Evolutionary conservation across 495 filamentous ascomycete species (phyloP).

Genomic region (Darksidea phi): DNA sequence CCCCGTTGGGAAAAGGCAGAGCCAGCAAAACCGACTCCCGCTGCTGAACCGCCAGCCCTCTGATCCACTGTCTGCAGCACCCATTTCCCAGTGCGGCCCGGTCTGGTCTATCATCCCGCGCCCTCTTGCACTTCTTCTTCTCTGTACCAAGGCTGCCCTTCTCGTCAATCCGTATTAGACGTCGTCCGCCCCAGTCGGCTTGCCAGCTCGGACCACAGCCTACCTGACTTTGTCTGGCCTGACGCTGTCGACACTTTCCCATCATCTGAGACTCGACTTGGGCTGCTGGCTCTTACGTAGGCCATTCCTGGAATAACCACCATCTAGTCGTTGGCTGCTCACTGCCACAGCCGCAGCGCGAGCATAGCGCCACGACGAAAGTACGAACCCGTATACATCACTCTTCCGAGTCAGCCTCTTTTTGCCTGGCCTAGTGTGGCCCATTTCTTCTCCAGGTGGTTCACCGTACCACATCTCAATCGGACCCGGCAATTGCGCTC

Average conservation of each 20-base stretch:
- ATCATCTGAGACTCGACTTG: conserved; percentile 21
- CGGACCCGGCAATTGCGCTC: not conserved
- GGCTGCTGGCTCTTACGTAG: conserved; percentile 16
- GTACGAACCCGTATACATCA: conserved; percentile 13
- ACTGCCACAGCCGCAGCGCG: conserved; percentile 4
- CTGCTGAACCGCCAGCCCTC: not conserved
- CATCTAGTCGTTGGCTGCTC: not conserved
- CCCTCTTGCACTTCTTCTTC: not conserved
- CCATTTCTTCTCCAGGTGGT: conserved; percentile 15
- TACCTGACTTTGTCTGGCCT: conserved; percentile 12
- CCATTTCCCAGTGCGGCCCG: not conserved
- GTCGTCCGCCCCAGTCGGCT: conserved; percentile 9
- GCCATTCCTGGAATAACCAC: conserved; percentile 6
- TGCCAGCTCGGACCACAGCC: conserved; percentile 31
- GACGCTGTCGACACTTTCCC: not conserved
- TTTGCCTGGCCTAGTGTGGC: not conserved
- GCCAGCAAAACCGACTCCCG: conserved; percentile 4
- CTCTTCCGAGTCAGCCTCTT: not conserved
- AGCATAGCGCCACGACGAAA: conserved; percentile 10
- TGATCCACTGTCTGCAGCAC: not conserved
- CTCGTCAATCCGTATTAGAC: not conserved
- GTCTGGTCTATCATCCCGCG: not conserved
- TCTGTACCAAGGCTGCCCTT: no score
- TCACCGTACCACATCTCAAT: conserved; percentile 6
- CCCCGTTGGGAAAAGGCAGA: conserved; percentile 19